Base-by-base conservation (phyloP, 176 grass and related monocot genomes). In the Puccinellia tenuiflora region DNA sequence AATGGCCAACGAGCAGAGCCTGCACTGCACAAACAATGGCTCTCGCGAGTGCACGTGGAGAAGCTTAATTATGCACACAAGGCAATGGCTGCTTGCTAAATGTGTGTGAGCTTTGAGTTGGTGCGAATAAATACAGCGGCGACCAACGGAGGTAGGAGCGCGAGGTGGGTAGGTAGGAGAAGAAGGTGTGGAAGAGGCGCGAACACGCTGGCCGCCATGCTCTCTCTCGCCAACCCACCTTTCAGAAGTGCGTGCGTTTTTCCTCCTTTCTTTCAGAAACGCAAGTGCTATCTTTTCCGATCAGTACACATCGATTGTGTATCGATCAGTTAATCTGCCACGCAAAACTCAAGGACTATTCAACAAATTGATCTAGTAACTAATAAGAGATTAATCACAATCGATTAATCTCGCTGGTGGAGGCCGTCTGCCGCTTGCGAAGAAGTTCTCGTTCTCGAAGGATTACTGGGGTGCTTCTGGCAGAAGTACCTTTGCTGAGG, bases 61-160 rank as follows among this genome's bases (percentile, higher is more conserved):
- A 20, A 71, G 61, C 26, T 61, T 61, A 61, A 29, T 62, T 57
- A n/a, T 50, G 33, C 24, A 39, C 43, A 29, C 45, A 79, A 6
- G 78, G 55, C 75, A 71, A 21, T 37, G 30, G 39, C 8, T 64
- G 55, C 20, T 66, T n/a, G 79, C 30, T 68, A 31, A 48, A 9
- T 34, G 45, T 26, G 26, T 37, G 34, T 31, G 15, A 20, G 67
- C 25, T 21, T 12, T 55, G 47, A 3, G 39, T 33, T 5, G 78
- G 31, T 9, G 82, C 52, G 55, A 76, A 42, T 79, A 81, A 81
- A 81, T 86, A 86, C 46, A 45, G 21, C 7, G 63, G 70, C 39
- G 18, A 11, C 67, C 46, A 48, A 1, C 26, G 54, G 72, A 71
- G 76, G 15, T 34, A 26, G 33, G 4, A 20, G 10, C 28, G 9